Percentiles rank a stretch among this genome's conserved stretches.
Conservation (phyloP, 139 green algal genomes). For the Trebouxia sp. region DNA sequence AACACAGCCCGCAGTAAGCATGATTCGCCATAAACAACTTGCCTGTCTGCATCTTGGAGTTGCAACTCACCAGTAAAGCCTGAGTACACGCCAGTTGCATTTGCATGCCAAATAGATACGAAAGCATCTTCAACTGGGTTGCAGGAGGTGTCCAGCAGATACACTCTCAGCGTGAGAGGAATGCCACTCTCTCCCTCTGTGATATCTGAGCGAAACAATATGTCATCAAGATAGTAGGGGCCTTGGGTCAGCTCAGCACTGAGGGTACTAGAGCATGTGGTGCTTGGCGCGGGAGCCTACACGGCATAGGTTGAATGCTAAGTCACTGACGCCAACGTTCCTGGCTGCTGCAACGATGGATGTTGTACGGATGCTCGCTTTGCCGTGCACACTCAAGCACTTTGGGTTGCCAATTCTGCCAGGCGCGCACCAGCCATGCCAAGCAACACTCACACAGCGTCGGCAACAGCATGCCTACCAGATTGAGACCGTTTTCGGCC, state of each 20-base stretch:
- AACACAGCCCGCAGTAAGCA: not conserved
- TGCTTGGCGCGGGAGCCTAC: not conserved
- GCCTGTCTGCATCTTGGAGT: not conserved
- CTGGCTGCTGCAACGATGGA: not conserved
- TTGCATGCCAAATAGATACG: not conserved
- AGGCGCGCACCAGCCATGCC: no score
- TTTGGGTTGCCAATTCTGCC: no score
- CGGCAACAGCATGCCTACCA: not conserved
- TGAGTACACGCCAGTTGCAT: constrained; percentile 4
- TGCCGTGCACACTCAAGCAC: no score
- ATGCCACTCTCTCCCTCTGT: not conserved
- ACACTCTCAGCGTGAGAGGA: not conserved
- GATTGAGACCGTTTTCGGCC: not conserved
- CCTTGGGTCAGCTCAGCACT: not conserved
- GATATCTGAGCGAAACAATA: not conserved
- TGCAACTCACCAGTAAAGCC: not conserved
- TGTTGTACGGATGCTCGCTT: no score
- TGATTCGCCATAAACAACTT: not conserved
- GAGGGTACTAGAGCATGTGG: not conserved
- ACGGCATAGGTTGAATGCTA: not conserved
- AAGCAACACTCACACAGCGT: no score
- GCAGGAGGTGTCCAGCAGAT: not conserved
- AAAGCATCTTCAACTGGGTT: not conserved
- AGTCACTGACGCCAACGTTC: not conserved
- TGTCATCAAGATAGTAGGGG: not conserved